Evolutionary conservation across 805 yeast genomes (phyloP).

Genomic region (Candida verbasci): DNA sequence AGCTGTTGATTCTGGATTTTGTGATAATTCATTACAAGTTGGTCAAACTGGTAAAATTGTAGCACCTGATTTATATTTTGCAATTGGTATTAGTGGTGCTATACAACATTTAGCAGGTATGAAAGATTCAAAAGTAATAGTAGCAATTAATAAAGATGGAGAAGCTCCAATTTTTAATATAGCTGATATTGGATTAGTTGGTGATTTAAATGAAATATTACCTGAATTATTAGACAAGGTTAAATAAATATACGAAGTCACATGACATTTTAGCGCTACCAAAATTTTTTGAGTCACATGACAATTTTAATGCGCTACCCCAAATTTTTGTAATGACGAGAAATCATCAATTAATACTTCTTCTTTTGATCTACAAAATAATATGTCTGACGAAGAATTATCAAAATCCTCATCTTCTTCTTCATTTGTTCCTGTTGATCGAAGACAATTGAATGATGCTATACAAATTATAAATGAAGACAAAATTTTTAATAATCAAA

Average conservation of each 20-base stretch:
- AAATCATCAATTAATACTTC: too few species aligned
- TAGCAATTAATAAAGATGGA: conserved; percentile 90
- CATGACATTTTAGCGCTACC: too few species aligned
- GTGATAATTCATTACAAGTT: conserved; percentile 93
- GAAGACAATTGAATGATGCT: conserved; percentile 28
- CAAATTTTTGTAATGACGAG: too few species aligned
- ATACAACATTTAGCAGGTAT: conserved; percentile 98
- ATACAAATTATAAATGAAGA: conserved; percentile 62
- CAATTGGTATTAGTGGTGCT: conserved; percentile 95
- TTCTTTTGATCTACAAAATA: not conserved
- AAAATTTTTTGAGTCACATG: conserved; percentile 2
- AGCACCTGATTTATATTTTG: conserved; percentile 92
- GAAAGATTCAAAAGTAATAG: conserved; percentile 93
- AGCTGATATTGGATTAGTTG: conserved; percentile 87
- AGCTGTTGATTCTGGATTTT: conserved; percentile 93
- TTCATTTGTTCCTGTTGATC: conserved; percentile 38
- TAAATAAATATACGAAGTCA: too few species aligned
- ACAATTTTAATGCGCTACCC: not conserved
- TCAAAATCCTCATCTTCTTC: conserved; percentile 26
- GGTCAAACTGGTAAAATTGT: conserved; percentile 98
- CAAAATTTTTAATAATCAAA: conserved; percentile 45
- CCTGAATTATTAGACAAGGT: conserved; percentile 88
- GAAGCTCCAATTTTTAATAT: conserved; percentile 91
- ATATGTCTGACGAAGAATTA: conserved; percentile 4
- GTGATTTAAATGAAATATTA: conserved; percentile 77